phyloP scores from a whole-genome alignment of 805 yeast genomes.

The Candida suzukii region DNA sequence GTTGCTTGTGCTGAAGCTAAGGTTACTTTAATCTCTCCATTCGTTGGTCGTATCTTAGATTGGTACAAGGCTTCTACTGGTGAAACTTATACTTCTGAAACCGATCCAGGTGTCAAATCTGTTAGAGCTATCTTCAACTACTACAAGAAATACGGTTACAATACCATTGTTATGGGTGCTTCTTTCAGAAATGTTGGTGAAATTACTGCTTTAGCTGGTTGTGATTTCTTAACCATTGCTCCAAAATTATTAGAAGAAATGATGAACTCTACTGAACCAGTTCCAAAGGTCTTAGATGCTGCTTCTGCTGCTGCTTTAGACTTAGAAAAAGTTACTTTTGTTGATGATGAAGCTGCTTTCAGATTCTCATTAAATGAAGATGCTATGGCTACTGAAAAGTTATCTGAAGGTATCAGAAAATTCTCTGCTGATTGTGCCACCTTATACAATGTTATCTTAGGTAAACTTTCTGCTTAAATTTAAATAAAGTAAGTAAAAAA shows the following conservation, averaged over 20 bases:
- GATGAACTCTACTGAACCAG: constrained; percentile 64
- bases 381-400: constrained; percentile 97
- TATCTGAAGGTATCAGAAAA: constrained; percentile 95
- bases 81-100: constrained; percentile 67
- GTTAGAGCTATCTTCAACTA: constrained; percentile 89
- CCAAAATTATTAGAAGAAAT: constrained; percentile 89
- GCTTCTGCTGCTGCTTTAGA: constrained; percentile 48
- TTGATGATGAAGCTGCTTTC: constrained; percentile 84
- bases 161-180: constrained; percentile 99
- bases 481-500: too few species aligned
- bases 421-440: constrained; percentile 91
- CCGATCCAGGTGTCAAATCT: constrained; percentile 94
- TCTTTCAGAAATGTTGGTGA: constrained; percentile 97
- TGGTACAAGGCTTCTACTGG: constrained; percentile 97
- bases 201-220: constrained; percentile 94
- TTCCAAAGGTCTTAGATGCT: constrained; percentile 79
- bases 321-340: constrained; percentile 65
- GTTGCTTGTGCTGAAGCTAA: constrained; percentile 98
- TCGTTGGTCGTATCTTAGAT: constrained; percentile 98
- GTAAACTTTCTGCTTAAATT: background rate
- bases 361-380: constrained; percentile 90
- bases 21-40: constrained; percentile 95
- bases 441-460: constrained; percentile 49
- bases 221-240: constrained; percentile 92
- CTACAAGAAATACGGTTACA: constrained; percentile 94